Base-by-base conservation (phyloP, 179 eudicot genomes). In the Camellia oleifera region DNA sequence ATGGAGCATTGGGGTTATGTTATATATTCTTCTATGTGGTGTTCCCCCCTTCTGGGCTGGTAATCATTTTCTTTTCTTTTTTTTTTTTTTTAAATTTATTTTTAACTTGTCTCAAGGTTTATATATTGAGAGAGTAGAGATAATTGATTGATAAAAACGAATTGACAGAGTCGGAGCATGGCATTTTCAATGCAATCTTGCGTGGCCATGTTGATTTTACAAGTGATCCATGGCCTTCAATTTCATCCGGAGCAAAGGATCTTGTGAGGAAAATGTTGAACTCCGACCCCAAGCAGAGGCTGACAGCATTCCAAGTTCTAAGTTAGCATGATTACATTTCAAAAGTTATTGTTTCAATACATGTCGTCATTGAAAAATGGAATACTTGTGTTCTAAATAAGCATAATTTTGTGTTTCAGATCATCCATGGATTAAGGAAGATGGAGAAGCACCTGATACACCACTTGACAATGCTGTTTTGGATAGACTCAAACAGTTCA, bases 371-470 rank as follows among this genome's bases (percentile, higher is more conserved):
- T 32, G 40, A 32, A 10, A 12, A 6, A 12, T 73, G 76, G 63
- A 48, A 48, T 48, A 48, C 8, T 4, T 4, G 7, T 54, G 14
- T 64, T 40, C 56, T 8, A 15, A 48, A 12, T 12, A 13, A 50
- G 2, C 40, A 17, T 64, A 8, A 17, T 75, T 14, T 3, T 58
- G 40, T 32, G 40, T 69, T 78, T 46, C 78, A 92, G 97, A 85
- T 82, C 98, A 93, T 88, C 94, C 94, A 45, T 93, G 98, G 98
- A 91, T 93, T 74, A 89, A 86, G 84, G 98, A 93, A 84, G 98
- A 94, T 70, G 97, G 94, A 79, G 90, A 88, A 56, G 98, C 98
- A 78, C 92, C 98, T 17, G 98, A 93, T 83, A 84, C 87, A 48
- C 97, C 94, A 69, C 92, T 92, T 44, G 97, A 91, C 81, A 89